Evolutionary conservation across 306 rosid species (phyloP).

Genomic region (Ormosia semicastrata): DNA sequence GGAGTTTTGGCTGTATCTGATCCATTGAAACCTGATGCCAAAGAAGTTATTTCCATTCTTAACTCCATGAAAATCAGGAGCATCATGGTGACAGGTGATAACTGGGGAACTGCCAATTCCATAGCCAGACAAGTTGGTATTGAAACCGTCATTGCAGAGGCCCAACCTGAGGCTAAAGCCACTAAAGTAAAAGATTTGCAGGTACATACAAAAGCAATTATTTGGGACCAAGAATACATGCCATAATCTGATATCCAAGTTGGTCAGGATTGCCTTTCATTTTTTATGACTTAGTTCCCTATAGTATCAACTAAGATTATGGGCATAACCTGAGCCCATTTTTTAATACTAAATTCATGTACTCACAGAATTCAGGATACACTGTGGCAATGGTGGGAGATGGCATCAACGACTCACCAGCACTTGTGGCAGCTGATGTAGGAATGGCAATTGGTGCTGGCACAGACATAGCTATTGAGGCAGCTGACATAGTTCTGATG

Average conservation of each 20-base stretch:
- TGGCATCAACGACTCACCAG: slow-evolving; percentile 87
- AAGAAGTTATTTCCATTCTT: slow-evolving; percentile 69
- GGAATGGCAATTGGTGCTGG: slow-evolving; percentile 93
- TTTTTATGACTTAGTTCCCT: too few relatives aligned
- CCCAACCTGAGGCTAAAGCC: slow-evolving; percentile 72
- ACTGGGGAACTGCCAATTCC: slow-evolving; percentile 90
- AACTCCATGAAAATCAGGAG: slow-evolving; percentile 69
- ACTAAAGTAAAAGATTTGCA: slow-evolving; percentile 67
- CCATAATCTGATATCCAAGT: background rate
- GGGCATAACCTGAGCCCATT: background rate
- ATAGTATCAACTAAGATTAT: background rate
- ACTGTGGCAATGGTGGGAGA: slow-evolving; percentile 89
- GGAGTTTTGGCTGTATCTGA: slow-evolving; percentile 80
- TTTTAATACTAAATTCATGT: background rate
- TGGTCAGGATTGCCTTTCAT: background rate
- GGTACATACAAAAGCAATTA: slow-evolving; percentile 33
- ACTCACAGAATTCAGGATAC: slow-evolving; percentile 50
- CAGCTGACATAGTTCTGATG: slow-evolving; percentile 86
- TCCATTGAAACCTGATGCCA: slow-evolving; percentile 70
- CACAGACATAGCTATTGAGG: slow-evolving; percentile 89
- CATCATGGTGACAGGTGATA: slow-evolving; percentile 89
- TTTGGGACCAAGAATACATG: background rate
- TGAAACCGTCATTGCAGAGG: slow-evolving; percentile 71
- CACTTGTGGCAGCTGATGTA: slow-evolving; percentile 78
- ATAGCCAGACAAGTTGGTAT: slow-evolving; percentile 76